Evolutionary conservation across 306 rosid genomes (phyloP).

Genomic region (Crotalaria pallida): DNA sequence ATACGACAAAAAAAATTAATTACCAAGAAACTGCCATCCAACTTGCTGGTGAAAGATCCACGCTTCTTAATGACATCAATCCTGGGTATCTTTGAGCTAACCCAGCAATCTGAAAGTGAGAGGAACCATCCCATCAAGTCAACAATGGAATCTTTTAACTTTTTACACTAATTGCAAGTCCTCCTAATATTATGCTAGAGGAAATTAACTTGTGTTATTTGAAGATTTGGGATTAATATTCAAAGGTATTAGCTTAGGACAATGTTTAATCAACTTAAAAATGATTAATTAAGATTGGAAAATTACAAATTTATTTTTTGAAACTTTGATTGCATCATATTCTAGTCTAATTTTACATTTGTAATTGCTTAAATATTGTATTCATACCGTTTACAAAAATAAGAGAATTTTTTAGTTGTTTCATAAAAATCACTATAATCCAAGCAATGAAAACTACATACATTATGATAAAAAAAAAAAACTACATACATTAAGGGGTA

Average conservation of each 20-base stretch:
- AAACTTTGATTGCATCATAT: too few relatives aligned
- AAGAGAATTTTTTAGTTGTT: background rate
- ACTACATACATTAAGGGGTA: slow-evolving; percentile 8
- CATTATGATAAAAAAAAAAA: too few relatives aligned
- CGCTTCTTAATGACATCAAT: slow-evolving; percentile 82
- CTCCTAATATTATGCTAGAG: background rate
- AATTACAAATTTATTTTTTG: too few relatives aligned
- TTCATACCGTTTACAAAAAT: too few relatives aligned
- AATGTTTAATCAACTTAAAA: too few relatives aligned
- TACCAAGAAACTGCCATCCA: slow-evolving; percentile 99
- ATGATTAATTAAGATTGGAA: too few relatives aligned
- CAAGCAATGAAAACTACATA: slow-evolving; percentile 19
- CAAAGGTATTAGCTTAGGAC: too few relatives aligned
- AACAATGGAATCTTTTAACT: slow-evolving; percentile 31
- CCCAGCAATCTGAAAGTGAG: slow-evolving; percentile 60
- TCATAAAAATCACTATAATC: slow-evolving; percentile 1
- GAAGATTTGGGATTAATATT: background rate
- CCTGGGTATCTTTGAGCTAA: slow-evolving; percentile 86
- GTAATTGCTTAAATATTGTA: too few relatives aligned
- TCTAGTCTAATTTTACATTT: too few relatives aligned
- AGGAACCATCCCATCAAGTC: slow-evolving; percentile 16
- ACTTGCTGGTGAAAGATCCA: slow-evolving; percentile 98
- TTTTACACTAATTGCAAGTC: too few relatives aligned
- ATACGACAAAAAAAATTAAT: background rate
- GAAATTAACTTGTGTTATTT: background rate